Evolutionary conservation across 768 basidiomycete species (phyloP), one percentile per base, ranked within the genome.

Genomic region (Mycena vulgaris): DNA sequence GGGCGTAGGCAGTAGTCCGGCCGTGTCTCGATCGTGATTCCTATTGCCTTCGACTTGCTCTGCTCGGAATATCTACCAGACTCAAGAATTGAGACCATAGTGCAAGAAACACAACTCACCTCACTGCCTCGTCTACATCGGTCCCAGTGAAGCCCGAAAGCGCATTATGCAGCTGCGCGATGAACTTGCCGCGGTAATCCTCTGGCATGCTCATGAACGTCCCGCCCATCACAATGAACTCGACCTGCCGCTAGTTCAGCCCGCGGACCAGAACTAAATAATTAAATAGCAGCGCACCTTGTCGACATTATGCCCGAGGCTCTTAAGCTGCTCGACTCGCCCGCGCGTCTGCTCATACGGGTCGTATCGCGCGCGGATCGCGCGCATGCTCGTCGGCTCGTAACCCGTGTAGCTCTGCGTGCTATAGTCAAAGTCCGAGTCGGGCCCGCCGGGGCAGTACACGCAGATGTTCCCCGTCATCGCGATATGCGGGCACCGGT

Each of bases 381-480:
- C 98, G 67, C 98, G 92, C 98, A 99, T 57, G 13, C 96, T 97
- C 25, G 98, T 99, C 2, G 98, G 98, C 80, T 99, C 94, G 75
- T 96, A 96, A 2, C 95, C 95, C 27, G 95, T 97, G 75, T 95
- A 95, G 77, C 94, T 95, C 80, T 97, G 98, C 9, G 98, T 99
- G 73, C 97, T 98, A 78, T 99, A 99, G 79, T 99, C 98, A 74
- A 99, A 99, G 81, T 99, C 98, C 1, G 98, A 99, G 81, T 99
- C 98, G 5, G 98, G 98, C 21, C 98, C 98, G 65, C 98, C 98
- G 6, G 98, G 98, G 78, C 98, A 99, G 72, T 81, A 97, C 92
- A 99, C 98, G 83, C 98, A 99, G 65, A 99, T 99, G 76, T 99
- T 99, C 31, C 98, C 98, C 0, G 98, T 99, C 95, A 99, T 98